Conservation (phyloP, 2,329 filamentous ascomycete genomes). For the Westerdykella aurantiaca region DNA sequence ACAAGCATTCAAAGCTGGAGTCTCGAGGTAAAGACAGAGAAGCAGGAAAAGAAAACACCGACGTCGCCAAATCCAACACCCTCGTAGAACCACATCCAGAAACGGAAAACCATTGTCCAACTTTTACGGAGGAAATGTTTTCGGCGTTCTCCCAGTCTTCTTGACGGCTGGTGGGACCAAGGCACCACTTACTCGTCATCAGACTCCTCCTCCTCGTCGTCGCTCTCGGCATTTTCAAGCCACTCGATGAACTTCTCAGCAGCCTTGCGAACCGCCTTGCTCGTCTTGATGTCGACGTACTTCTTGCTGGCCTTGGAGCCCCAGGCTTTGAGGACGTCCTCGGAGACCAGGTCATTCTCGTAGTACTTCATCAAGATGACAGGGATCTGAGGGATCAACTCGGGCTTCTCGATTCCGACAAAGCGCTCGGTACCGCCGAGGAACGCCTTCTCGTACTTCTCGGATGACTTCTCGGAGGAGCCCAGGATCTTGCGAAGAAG, state of each 20-base stretch:
- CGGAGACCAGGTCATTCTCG: constrained; percentile 78
- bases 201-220: constrained; percentile 50
- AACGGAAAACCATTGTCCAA: too few relatives aligned
- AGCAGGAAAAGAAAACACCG: too few relatives aligned
- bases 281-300: constrained; percentile 82
- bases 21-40: too few relatives aligned
- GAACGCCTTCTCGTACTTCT: constrained; percentile 92
- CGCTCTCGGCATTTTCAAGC: constrained; percentile 79
- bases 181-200: constrained; percentile 9
- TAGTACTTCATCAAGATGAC: constrained; percentile 88
- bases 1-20: too few relatives aligned
- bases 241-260: constrained; percentile 91
- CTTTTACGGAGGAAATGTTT: too few relatives aligned
- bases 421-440: constrained; percentile 94
- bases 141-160: too few relatives aligned
- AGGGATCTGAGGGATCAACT: constrained; percentile 70
- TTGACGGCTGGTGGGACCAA: too few relatives aligned
- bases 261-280: constrained; percentile 92
- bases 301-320: constrained; percentile 96
- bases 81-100: too few relatives aligned
- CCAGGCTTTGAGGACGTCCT: constrained; percentile 88
- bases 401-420: constrained; percentile 73
- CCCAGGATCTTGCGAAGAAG: constrained; percentile 85
- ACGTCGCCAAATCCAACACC: too few relatives aligned
- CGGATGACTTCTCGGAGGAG: constrained; percentile 53